A percentile compares a stretch with the other conserved stretches of the same genome.
These are phyloP conservation scores for Mycena galopus DNA, from an alignment of 768 basidiomycete genomes.

Conservation along the genomic window DNA sequence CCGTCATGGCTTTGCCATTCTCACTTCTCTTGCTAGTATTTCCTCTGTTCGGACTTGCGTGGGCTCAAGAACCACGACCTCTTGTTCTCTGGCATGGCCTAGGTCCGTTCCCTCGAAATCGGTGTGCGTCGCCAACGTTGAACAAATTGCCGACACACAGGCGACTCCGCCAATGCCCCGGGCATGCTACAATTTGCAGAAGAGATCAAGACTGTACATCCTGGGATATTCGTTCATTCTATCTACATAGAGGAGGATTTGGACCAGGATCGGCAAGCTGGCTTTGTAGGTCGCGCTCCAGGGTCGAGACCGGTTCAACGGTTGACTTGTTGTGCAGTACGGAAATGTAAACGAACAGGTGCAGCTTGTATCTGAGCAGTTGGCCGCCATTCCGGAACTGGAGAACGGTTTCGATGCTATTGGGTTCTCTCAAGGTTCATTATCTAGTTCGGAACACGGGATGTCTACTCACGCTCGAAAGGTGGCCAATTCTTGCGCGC, in stretches of 20 bases:
- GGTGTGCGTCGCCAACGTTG: not conserved
- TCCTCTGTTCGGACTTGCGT: slow-evolving; percentile 5
- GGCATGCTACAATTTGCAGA: slow-evolving; percentile 78
- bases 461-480: slow-evolving; percentile 39
- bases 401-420: slow-evolving; percentile 84
- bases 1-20: slow-evolving; percentile 3
- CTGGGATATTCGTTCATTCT: slow-evolving; percentile 83
- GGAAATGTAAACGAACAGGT: slow-evolving; percentile 84
- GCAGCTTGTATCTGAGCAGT: slow-evolving; percentile 71
- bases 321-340: slow-evolving; percentile 60
- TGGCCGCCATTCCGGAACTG: slow-evolving; percentile 75
- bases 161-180: slow-evolving; percentile 81
- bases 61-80: slow-evolving; percentile 53
- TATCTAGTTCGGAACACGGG: not conserved
- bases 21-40: not conserved
- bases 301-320: not conserved
- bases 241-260: slow-evolving; percentile 74
- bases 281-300: slow-evolving; percentile 69
- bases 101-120: slow-evolving; percentile 37
- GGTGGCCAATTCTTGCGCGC: slow-evolving; percentile 91
- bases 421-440: slow-evolving; percentile 85
- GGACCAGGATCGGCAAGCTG: slow-evolving; percentile 75
- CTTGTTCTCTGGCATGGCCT: slow-evolving; percentile 86
- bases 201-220: slow-evolving; percentile 72
- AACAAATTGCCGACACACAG: slow-evolving; percentile 45